Conservation (phyloP, 768 basidiomycete species). For the Rhizopogon vulgaris region DNA sequence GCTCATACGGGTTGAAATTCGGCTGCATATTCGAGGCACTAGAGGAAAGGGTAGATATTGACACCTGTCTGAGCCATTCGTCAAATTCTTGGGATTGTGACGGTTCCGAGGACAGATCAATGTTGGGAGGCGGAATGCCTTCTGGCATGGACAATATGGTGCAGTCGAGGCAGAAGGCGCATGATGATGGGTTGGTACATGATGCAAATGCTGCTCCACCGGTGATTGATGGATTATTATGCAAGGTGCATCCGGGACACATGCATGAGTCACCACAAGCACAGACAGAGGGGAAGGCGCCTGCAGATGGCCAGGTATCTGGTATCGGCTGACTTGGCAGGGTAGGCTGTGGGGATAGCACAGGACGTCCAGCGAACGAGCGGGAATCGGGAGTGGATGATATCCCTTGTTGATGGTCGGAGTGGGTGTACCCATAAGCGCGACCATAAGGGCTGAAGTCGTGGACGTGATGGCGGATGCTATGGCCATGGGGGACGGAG, state of each 20-base stretch:
- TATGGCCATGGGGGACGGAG: slow-evolving; percentile 34
- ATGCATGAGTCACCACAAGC: slow-evolving; percentile 57
- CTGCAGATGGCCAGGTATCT: slow-evolving; percentile 20
- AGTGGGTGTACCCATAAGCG: slow-evolving; percentile 49
- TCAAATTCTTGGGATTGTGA: slow-evolving; percentile 44
- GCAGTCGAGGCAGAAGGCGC: slow-evolving; percentile 56
- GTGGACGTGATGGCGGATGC: slow-evolving; percentile 40
- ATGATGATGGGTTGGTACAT: slow-evolving; percentile 32
- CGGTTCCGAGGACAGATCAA: slow-evolving; percentile 37
- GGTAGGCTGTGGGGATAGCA: slow-evolving; percentile 20
- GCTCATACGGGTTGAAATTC: slow-evolving; percentile 25
- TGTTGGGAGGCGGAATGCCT: slow-evolving; percentile 35
- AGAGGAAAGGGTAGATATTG: slow-evolving; percentile 11
- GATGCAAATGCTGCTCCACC: slow-evolving; percentile 31
- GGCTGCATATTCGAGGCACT: slow-evolving; percentile 7
- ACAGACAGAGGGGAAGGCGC: slow-evolving; percentile 44
- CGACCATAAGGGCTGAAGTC: slow-evolving; percentile 64
- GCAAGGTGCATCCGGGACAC: slow-evolving; percentile 61
- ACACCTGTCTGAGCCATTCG: slow-evolving; percentile 57
- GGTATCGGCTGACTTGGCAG: slow-evolving; percentile 19
- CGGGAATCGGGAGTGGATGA: slow-evolving; percentile 12
- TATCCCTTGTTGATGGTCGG: slow-evolving; percentile 23
- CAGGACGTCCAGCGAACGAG: slow-evolving; percentile 18
- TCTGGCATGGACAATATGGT: slow-evolving; percentile 47
- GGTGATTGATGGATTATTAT: slow-evolving; percentile 35